Conservation (phyloP, 2,329 filamentous ascomycete species). For the Aspergillus oerlinghausenensis region DNA sequence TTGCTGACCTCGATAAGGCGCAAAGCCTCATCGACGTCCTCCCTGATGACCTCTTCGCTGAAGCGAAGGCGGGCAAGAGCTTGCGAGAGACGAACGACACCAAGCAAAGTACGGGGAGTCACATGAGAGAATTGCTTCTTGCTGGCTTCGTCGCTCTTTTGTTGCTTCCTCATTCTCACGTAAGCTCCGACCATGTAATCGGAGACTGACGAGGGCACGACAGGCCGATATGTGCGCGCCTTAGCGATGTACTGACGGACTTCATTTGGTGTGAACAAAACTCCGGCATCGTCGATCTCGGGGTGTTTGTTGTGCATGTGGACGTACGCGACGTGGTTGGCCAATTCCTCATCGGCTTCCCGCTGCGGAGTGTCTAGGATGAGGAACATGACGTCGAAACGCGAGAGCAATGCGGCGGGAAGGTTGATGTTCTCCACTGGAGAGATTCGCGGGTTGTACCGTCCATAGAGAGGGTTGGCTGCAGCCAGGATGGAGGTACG, state of each 20-base stretch:
- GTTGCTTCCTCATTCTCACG: constrained; percentile 85
- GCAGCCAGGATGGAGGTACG: constrained; percentile 93
- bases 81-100: constrained; percentile 87
- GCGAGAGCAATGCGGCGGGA: constrained; percentile 89
- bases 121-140: constrained; percentile 94
- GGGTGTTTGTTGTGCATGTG: constrained; percentile 97
- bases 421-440: constrained; percentile 99
- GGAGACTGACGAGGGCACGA: constrained; percentile 76
- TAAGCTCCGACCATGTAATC: constrained; percentile 98
- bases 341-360: constrained; percentile 86
- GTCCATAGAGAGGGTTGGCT: constrained; percentile 93
- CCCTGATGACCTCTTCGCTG: constrained; percentile 74
- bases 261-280: constrained; percentile 89
- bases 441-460: constrained; percentile 95
- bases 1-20: constrained; percentile 90
- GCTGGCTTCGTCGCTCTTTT: constrained; percentile 83
- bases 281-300: constrained; percentile 59
- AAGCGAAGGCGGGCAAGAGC: constrained; percentile 90
- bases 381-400: constrained; percentile 95
- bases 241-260: constrained; percentile 95
- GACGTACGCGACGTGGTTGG: constrained; percentile 90
- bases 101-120: constrained; percentile 86
- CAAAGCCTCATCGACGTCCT: constrained; percentile 93
- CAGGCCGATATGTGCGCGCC: constrained; percentile 81
- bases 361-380: constrained; percentile 91